phyloP scores from a whole-genome alignment of 805 yeast genomes.

The Candida boleticola region DNA sequence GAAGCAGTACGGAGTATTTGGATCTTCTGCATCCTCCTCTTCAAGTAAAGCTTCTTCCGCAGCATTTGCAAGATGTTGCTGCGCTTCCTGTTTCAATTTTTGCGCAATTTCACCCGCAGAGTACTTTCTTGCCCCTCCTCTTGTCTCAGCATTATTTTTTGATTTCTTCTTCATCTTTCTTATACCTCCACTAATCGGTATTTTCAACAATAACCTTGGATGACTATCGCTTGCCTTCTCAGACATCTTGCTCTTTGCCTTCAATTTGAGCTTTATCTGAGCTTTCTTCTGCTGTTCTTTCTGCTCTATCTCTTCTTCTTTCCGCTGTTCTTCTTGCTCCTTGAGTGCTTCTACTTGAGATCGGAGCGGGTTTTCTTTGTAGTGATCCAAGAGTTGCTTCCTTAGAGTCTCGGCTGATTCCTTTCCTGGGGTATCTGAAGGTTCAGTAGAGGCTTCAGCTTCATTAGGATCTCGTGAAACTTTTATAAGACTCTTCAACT shows the following conservation, averaged over 20 bases:
- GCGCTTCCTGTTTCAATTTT: too few species aligned
- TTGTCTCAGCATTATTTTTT: too few species aligned
- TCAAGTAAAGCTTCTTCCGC: not conserved
- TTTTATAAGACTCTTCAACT: conserved; percentile 12
- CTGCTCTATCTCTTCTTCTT: conserved; percentile 1
- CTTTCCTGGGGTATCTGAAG: too few species aligned
- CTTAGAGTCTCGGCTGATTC: conserved; percentile 21
- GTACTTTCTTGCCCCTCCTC: too few species aligned
- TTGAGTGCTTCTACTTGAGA: conserved; percentile 39
- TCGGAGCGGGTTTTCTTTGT: conserved; percentile 29
- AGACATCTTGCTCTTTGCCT: not conserved
- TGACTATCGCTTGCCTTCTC: not conserved
- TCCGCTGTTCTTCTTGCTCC: conserved; percentile 21
- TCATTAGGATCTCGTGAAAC: conserved; percentile 7
- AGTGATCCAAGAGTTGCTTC: conserved; percentile 31
- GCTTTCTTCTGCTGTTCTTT: conserved; percentile 2
- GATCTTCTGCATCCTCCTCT: conserved; percentile 12
- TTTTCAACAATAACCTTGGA: too few species aligned
- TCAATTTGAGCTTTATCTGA: not conserved
- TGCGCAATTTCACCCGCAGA: too few species aligned
- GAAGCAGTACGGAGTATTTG: conserved; percentile 63
- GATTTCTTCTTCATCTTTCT: too few species aligned
- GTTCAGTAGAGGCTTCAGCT: not conserved
- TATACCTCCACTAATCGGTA: too few species aligned
- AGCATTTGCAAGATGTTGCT: too few species aligned